These are phyloP conservation scores for Tetracladium setigerum DNA, from an alignment of 495 filamentous ascomycete species.

Conservation along the genomic window DNA sequence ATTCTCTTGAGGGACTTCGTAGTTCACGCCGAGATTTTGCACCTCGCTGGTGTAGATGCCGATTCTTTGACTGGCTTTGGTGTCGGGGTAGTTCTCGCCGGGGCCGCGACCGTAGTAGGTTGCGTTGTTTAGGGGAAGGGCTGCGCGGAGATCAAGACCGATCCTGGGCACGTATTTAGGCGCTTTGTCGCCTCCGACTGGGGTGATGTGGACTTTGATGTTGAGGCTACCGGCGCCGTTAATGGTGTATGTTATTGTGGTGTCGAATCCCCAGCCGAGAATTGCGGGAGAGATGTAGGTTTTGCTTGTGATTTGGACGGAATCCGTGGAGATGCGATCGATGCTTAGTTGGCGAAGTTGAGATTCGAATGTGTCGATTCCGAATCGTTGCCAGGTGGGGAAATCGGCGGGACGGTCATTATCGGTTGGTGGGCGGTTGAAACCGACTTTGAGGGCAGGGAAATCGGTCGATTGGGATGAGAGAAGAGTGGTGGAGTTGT, in stretches of 20 bases:
- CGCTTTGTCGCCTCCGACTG: slow-evolving; percentile 18
- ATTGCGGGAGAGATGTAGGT: slow-evolving; percentile 45
- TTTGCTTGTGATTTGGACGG: slow-evolving; percentile 29
- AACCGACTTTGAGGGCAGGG: too few relatives aligned
- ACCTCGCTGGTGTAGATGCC: slow-evolving; percentile 40
- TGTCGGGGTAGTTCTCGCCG: slow-evolving; percentile 53
- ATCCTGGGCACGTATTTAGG: slow-evolving; percentile 51
- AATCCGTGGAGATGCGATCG: too few relatives aligned
- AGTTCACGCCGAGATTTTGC: slow-evolving; percentile 43
- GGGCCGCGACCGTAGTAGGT: slow-evolving; percentile 58
- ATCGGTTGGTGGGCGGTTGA: slow-evolving; percentile 39
- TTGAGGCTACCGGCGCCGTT: slow-evolving; percentile 31
- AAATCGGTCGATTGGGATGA: too few relatives aligned
- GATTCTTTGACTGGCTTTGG: slow-evolving; percentile 47
- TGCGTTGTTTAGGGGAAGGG: slow-evolving; percentile 24
- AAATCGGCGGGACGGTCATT: slow-evolving; percentile 50
- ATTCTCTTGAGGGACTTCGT: slow-evolving; percentile 60
- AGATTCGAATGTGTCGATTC: slow-evolving; percentile 25
- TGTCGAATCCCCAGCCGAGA: slow-evolving; percentile 52
- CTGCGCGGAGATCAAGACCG: slow-evolving; percentile 39
- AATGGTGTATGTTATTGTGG: slow-evolving; percentile 46
- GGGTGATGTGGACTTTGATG: slow-evolving; percentile 35
- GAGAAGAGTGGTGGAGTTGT: too few relatives aligned
- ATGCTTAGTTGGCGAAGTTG: too few relatives aligned
- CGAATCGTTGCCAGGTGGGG: slow-evolving; percentile 30